Evolutionary conservation across 495 filamentous ascomycete genomes (phyloP), one percentile per base, ranked within the genome.

Genomic region (Melanomma pulvis-pyrius): DNA sequence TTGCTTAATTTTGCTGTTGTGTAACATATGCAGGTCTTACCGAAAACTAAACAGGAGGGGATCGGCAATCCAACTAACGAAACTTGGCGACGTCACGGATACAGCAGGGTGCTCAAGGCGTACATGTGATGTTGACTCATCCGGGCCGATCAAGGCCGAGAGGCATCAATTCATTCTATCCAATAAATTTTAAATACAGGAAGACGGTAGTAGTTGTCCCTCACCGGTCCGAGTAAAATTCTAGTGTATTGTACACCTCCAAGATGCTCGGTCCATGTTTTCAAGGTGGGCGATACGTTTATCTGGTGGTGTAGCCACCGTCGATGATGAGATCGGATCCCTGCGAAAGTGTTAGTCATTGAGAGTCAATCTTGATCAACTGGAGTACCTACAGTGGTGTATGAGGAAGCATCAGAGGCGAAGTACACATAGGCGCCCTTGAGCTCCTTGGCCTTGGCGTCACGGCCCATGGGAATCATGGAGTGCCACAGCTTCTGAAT

Each of bases 371-470:
- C 12, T 53, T 30, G 11, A 34, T 32, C 1, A 30, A 39, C 21
- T 8, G 19, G 21, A 15, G 7, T 25, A 53, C 67, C 55, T 50
- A 69, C 93, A 1, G 92, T 98, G 19, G 88, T 97, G 77, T 93
- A 97, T 44, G 87, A 87, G 5, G 86, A 82, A 1, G 92, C 92
- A 77, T 96, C 92, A 17, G 87, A 90, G 3, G 91, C 92, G 60
- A 97, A 77, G 73, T 93, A 96, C n/a, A 96, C 78, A 72, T 89
- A 96, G 5, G 89, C 90, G 7, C 92, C 92, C 81, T 96, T 96
- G 54, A 97, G 78, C 79, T 97, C 92, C 52, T 84, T 82, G 0
- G 86, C 80, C 69, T 90, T 80, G 19, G 86, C 90, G 74, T 90
- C 87, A 32, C 90, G 83, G n/a, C 90, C 90, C 88, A 96, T 89